Evolutionary conservation across 768 basidiomycete species (phyloP).

Genomic region (Russula compacta): DNA sequence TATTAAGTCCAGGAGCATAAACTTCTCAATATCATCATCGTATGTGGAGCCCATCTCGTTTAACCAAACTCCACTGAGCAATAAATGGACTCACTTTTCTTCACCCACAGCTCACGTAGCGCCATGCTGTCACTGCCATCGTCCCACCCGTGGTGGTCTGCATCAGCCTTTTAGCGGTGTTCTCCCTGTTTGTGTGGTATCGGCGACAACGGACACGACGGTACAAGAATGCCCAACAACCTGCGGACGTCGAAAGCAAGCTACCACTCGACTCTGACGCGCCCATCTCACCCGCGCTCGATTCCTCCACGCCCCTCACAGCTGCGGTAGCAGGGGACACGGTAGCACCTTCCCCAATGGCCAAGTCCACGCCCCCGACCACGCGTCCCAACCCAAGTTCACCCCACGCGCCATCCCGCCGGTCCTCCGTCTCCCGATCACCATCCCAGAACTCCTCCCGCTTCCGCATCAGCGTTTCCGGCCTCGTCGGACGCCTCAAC

Average conservation of each 20-base stretch:
- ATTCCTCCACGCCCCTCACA: neutral
- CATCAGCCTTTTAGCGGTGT: neutral
- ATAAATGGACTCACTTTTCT: neutral
- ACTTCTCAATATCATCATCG: neutral
- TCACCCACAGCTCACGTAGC: neutral
- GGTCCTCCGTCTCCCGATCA: neutral
- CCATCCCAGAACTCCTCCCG: neutral
- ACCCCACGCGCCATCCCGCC: neutral
- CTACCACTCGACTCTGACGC: neutral
- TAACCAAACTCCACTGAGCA: neutral
- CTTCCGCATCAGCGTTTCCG: neutral
- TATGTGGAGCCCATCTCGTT: neutral
- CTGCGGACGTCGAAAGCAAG: neutral
- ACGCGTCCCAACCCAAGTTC: neutral
- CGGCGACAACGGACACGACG: too few relatives aligned
- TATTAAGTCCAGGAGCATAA: neutral
- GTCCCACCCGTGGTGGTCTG: neutral
- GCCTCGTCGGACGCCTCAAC: neutral
- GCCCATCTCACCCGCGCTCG: neutral
- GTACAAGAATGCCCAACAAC: neutral
- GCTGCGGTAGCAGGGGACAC: too few relatives aligned
- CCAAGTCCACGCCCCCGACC: neutral
- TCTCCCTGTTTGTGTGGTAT: neutral
- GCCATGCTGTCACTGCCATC: neutral
- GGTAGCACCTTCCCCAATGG: neutral